Percentiles rank a stretch among this genome's conserved stretches.
Evolutionary conservation across 2,329 filamentous ascomycete genomes (phyloP).

Genomic region (Pestalotiopsis sp.): DNA sequence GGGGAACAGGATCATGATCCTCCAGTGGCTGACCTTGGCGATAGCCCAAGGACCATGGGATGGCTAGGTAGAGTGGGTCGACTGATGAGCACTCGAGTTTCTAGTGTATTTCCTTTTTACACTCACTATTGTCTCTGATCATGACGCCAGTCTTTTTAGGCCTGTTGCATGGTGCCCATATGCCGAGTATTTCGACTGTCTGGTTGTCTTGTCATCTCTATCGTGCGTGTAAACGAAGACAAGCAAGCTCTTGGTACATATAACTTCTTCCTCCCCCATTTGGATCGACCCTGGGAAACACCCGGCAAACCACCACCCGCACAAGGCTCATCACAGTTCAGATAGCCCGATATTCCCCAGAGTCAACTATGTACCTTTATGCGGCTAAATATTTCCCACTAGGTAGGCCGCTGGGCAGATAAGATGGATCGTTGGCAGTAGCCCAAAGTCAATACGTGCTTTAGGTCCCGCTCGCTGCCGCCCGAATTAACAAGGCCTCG

Average conservation of each 20-base stretch:
- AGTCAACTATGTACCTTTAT: neutral
- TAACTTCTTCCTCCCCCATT: neutral
- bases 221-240: neutral
- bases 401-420: neutral
- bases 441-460: neutral
- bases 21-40: neutral
- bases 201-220: no score
- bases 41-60: neutral
- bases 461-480: neutral
- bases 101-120: neutral
- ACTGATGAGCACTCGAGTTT: neutral
- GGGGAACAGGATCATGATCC: neutral
- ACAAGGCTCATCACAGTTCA: neutral
- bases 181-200: no score
- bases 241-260: neutral
- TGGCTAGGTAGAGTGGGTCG: neutral
- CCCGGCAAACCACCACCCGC: neutral
- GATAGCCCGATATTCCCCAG: neutral
- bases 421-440: neutral
- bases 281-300: neutral
- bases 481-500: neutral
- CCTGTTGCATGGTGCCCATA: no score
- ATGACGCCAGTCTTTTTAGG: no score
- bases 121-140: neutral
- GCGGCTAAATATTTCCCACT: neutral